Percentiles rank a stretch among this genome's conserved stretches.
Evolutionary conservation across 768 basidiomycete species (phyloP).

Genomic region (Phaeotremella fagi): DNA sequence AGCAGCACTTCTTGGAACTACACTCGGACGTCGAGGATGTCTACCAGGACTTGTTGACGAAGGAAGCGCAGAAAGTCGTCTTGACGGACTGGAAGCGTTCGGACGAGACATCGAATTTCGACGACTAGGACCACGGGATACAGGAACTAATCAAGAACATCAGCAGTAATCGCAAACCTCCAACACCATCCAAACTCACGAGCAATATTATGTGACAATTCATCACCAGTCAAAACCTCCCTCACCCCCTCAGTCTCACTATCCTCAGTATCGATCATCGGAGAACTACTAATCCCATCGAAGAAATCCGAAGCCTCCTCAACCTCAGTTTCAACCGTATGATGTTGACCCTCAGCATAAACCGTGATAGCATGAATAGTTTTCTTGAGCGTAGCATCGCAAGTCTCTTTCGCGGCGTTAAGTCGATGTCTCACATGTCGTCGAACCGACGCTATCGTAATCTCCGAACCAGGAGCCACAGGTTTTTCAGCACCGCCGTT

Average conservation of each 20-base stretch:
- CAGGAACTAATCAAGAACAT: constrained; percentile 14
- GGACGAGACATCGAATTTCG: constrained; percentile 42
- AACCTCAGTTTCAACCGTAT: constrained; percentile 21
- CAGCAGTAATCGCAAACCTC: neutral
- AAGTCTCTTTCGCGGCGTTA: constrained; percentile 88
- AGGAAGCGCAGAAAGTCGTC: constrained; percentile 19
- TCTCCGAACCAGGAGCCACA: constrained; percentile 30
- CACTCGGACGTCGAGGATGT: constrained; percentile 36
- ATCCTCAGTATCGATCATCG: constrained; percentile 51
- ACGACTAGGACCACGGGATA: constrained; percentile 34
- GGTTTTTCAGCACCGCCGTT: constrained; percentile 17
- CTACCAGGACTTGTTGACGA: constrained; percentile 33
- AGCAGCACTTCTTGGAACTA: constrained; percentile 16
- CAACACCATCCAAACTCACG: constrained; percentile 10
- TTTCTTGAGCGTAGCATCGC: constrained; percentile 91
- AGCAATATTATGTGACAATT: constrained; percentile 11
- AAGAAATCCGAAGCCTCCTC: constrained; percentile 30
- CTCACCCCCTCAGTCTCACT: constrained; percentile 25
- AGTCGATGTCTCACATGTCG: constrained; percentile 90
- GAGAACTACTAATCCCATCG: constrained; percentile 24
- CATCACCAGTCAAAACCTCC: constrained; percentile 6
- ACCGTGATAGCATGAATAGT: constrained; percentile 89
- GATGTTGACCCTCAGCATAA: constrained; percentile 84
- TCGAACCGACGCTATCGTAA: constrained; percentile 53
- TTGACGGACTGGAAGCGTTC: constrained; percentile 18